Evolutionary conservation across 1,284 basidiomycete genomes (phyloP).

Genomic region (Leccinum solheimii): DNA sequence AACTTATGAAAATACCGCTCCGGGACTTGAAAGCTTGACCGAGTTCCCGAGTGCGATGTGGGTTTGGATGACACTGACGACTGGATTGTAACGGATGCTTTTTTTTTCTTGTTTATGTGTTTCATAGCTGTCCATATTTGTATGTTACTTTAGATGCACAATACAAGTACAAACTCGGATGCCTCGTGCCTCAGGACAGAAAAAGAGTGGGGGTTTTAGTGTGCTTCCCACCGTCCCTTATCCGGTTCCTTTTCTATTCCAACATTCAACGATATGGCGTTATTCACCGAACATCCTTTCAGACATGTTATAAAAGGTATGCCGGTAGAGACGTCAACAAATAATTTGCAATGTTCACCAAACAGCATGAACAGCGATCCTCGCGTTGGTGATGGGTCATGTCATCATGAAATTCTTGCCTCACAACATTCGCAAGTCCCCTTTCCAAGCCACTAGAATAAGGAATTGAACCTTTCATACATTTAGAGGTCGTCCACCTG

Average conservation of each 20-base stretch:
- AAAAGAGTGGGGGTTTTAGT: constrained; percentile 21
- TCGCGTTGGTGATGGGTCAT: constrained; percentile 34
- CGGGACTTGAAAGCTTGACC: neutral
- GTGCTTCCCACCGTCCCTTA: constrained; percentile 31
- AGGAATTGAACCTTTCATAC: constrained; percentile 8
- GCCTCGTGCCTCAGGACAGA: constrained; percentile 33
- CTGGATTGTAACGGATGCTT: constrained; percentile 5
- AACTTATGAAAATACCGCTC: neutral
- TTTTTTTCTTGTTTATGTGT: neutral
- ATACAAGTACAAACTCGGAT: constrained; percentile 6
- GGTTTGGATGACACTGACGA: constrained; percentile 13
- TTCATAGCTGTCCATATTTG: constrained; percentile 10
- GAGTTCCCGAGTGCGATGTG: neutral
- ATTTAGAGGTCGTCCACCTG: constrained; percentile 62
- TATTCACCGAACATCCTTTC: constrained; percentile 36
- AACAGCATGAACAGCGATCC: constrained; percentile 26
- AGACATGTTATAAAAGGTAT: constrained; percentile 35
- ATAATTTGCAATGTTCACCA: constrained; percentile 13
- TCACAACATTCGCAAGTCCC: constrained; percentile 45
- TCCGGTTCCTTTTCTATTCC: constrained; percentile 15
- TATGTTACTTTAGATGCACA: constrained; percentile 11
- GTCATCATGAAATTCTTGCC: constrained; percentile 37
- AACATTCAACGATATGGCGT: constrained; percentile 28
- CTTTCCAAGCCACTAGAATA: constrained; percentile 7
- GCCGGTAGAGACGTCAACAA: constrained; percentile 3